Evolutionary conservation across 805 yeast genomes (phyloP).

Genomic region (Candida incommunis): DNA sequence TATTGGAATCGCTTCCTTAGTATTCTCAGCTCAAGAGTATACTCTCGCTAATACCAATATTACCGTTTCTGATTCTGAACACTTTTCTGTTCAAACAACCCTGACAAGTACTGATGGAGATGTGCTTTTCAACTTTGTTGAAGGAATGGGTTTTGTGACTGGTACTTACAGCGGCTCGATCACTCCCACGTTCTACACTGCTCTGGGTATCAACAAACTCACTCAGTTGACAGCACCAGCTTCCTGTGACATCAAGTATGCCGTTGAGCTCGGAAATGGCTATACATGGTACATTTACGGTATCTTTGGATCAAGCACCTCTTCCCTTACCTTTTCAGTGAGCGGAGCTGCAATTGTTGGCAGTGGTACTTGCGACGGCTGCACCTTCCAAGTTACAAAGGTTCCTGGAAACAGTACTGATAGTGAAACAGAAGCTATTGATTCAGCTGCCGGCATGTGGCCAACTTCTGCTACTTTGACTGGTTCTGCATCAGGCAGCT

Average conservation of each 20-base stretch:
- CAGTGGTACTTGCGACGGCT: constrained; percentile 20
- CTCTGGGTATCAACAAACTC: constrained; percentile 31
- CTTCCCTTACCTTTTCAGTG: constrained; percentile 21
- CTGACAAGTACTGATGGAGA: constrained; percentile 20
- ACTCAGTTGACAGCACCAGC: constrained; percentile 21
- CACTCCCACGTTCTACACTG: constrained; percentile 31
- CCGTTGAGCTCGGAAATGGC: constrained; percentile 26
- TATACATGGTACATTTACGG: constrained; percentile 38
- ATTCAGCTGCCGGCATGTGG: constrained; percentile 56
- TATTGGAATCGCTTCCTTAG: constrained; percentile 36
- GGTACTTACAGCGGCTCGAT: constrained; percentile 38
- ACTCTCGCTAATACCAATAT: constrained; percentile 25
- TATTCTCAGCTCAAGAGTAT: constrained; percentile 40
- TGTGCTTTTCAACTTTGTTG: constrained; percentile 48
- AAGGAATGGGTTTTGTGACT: constrained; percentile 75
- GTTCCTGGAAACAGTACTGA: constrained; percentile 23
- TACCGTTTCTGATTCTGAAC: constrained; percentile 32
- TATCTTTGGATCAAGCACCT: constrained; percentile 24
- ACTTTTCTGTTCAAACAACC: constrained; percentile 36
- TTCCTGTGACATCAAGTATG: constrained; percentile 22
- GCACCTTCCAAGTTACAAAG: constrained; percentile 36
- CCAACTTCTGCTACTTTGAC: constrained; percentile 33
- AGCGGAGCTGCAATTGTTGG: constrained; percentile 25
- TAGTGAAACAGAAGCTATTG: constrained; percentile 31
- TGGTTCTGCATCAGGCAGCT: constrained; percentile 30